Conservation (phyloP, 106 monocot genomes). For the Narthecium ossifragum region DNA sequence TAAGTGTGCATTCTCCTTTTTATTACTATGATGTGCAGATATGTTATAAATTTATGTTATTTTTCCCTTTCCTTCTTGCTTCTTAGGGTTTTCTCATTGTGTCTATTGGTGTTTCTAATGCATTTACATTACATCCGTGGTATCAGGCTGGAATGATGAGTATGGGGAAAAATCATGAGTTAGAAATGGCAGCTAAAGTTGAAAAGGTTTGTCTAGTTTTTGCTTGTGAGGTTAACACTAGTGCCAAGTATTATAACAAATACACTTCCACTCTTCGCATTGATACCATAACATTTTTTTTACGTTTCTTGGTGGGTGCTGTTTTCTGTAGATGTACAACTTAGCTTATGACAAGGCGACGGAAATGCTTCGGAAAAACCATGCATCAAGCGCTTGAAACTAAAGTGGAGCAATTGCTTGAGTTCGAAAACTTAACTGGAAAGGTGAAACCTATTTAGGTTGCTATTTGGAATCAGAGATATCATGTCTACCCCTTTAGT, state of each 20-base stretch:
- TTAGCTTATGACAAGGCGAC: conserved; percentile 74
- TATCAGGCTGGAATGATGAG: conserved; percentile 50
- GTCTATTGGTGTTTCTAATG: no score
- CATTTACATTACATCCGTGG: conserved; percentile 7
- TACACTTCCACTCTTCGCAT: neutral
- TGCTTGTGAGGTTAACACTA: conserved; percentile 22
- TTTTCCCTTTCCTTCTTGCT: neutral
- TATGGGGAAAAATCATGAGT: conserved; percentile 61
- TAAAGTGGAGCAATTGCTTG: conserved; percentile 66
- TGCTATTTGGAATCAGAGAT: no score
- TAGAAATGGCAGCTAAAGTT: conserved; percentile 85
- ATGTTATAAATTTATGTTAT: no score
- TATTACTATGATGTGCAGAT: no score
- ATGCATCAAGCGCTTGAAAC: conserved; percentile 40
- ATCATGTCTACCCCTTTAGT: no score
- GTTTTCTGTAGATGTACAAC: conserved; percentile 47
- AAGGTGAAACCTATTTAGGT: conserved; percentile 21
- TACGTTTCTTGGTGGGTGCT: neutral
- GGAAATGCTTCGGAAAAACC: conserved; percentile 73
- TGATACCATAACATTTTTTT: neutral
- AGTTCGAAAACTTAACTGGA: conserved; percentile 69
- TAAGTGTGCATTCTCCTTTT: no score
- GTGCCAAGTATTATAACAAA: neutral
- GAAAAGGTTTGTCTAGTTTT: conserved; percentile 41
- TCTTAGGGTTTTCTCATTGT: no score